Conservation (phyloP, 257 asterid genomes). For the Gardenia jasminoides region DNA sequence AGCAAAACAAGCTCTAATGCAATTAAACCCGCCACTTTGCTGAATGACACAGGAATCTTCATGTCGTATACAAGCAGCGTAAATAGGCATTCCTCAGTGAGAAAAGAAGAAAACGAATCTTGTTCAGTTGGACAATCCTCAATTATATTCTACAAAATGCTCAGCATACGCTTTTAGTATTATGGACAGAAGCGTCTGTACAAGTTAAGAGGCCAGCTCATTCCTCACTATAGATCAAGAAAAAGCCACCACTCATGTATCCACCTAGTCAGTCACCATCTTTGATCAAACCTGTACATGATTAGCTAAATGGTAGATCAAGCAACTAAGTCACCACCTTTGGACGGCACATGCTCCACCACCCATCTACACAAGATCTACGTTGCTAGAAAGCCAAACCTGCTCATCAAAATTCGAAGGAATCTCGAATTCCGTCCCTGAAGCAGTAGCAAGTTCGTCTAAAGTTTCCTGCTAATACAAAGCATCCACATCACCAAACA, state of each 20-base stretch:
- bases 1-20: neutral
- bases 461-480: constrained; percentile 32
- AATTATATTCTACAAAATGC: neutral
- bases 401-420: constrained; percentile 36
- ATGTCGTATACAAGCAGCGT: neutral
- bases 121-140: neutral
- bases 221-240: neutral
- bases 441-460: constrained; percentile 32
- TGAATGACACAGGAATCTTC: neutral
- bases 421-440: constrained; percentile 36
- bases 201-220: constrained; percentile 3
- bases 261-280: constrained; percentile 2
- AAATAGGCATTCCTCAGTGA: neutral
- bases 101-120: neutral
- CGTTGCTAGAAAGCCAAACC: constrained; percentile 22
- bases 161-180: neutral
- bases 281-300: constrained; percentile 10
- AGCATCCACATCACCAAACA: neutral
- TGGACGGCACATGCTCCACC: neutral
- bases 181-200: constrained; percentile 20
- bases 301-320: neutral
- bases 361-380: neutral
- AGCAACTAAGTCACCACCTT: neutral
- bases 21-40: neutral
- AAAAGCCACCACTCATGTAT: constrained; percentile 14